Conservation (phyloP, 1,284 basidiomycete species). For the Sporisorium iseilematis-ciliati region DNA sequence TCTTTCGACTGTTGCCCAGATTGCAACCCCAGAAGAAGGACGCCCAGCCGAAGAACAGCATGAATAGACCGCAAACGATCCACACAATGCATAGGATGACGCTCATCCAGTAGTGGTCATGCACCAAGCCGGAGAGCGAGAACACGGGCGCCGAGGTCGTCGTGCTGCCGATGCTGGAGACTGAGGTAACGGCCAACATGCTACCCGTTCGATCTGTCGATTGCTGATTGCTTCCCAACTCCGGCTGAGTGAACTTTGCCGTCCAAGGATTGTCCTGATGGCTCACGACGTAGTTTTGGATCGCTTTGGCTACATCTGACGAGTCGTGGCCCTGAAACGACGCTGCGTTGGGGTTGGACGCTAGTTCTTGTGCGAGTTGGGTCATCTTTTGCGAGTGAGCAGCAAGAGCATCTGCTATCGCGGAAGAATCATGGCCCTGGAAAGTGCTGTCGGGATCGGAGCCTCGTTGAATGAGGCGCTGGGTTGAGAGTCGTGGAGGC, state of each 20-base stretch:
- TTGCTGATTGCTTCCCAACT: background rate
- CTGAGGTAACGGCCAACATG: background rate
- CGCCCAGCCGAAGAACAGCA: constrained; percentile 61
- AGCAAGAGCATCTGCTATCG: constrained; percentile 44
- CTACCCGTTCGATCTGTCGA: background rate
- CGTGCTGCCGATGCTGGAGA: background rate
- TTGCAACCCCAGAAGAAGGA: constrained; percentile 60
- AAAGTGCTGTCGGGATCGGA: constrained; percentile 31
- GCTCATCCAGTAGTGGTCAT: constrained; percentile 43
- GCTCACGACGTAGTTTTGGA: constrained; percentile 40
- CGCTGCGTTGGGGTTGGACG: background rate
- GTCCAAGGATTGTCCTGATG: constrained; percentile 41
- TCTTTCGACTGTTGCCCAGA: constrained; percentile 15
- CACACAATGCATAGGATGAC: constrained; percentile 57
- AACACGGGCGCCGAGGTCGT: constrained; percentile 14
- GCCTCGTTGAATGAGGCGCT: constrained; percentile 8
- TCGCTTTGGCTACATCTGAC: constrained; percentile 47
- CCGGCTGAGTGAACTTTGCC: constrained; percentile 19
- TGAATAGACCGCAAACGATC: constrained; percentile 49
- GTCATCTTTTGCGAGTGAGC: constrained; percentile 42
- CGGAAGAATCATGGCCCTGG: constrained; percentile 45
- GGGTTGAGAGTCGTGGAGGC: constrained; percentile 14
- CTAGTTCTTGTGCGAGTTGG: constrained; percentile 26
- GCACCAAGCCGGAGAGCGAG: constrained; percentile 31
- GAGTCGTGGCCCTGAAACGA: constrained; percentile 42